Base-by-base conservation (phyloP, 2,329 filamentous ascomycete genomes). In the Aspergillus sp. region DNA sequence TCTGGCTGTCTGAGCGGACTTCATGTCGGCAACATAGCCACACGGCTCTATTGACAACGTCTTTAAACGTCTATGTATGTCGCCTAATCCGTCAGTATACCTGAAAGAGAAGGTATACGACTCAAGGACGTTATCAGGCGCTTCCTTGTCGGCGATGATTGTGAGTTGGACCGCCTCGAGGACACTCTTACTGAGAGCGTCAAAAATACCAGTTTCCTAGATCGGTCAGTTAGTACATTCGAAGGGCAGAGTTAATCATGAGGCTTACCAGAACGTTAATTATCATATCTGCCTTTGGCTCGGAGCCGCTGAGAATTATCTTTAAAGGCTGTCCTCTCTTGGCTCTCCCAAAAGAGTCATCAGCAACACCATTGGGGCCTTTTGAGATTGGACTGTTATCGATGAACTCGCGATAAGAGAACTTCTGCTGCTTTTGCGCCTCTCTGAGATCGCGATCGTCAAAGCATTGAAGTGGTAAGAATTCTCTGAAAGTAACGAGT, bases 31-130 rank as follows among this genome's bases (percentile, higher is more conserved):
- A 2, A 70, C 65, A 57, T 61, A 69, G 27, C 70, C 69, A 7
- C 65, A 61, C 4, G 65, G 61, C 9, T 71, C 64, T 39, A 73
- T 61, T 2, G 58, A 76, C 49, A 63, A 59, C 57, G 58, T 71
- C 35, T 61, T 66, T 62, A 63, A 64, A 56, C 60, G 70, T 66
- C 46, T 73, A 56, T 62, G 67, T 57, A 71, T 55, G 70, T 67
- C 57, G 63, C 71, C 41, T 68, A 58, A 11, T 53, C 68, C 55
- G 56, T 65, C 49, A 60, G 62, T 57, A 60, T 82, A 82, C 19
- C 75, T 74, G 64, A 83, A 78, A 5, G 72, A 74, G 61, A 82
- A 82, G 2, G 75, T 80, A 64, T 82, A 83, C 4, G 73, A 75
- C 65, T 83, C 81, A 11, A 82, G 49, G n/a, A 82, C 73, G 31